Evolutionary conservation across 2,329 filamentous ascomycete genomes (phyloP).

Genomic region (Penicillium decumbens): DNA sequence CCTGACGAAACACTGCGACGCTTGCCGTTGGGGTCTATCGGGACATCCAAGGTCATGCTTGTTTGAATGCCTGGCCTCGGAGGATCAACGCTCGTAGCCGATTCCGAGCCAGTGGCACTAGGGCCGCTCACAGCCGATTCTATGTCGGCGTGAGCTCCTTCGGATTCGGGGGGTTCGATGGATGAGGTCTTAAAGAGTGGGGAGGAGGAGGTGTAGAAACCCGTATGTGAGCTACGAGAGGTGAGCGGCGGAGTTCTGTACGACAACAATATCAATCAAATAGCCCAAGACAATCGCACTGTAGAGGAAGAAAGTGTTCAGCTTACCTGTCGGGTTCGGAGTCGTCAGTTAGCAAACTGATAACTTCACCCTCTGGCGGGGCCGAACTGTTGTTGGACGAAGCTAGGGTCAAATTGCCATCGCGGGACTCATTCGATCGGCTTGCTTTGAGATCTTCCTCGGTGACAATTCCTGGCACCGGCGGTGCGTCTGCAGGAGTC

Average conservation of each 20-base stretch:
- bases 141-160: conserved; percentile 24
- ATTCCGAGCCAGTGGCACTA: conserved; percentile 37
- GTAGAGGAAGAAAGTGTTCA: background rate
- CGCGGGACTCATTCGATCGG: conserved; percentile 25
- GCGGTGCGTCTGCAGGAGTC: conserved; percentile 18
- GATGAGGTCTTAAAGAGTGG: conserved; percentile 59
- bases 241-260: conserved; percentile 47
- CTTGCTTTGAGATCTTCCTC: conserved; percentile 21
- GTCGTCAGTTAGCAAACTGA: conserved; percentile 34
- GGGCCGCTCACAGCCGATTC: conserved; percentile 28
- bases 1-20: conserved; percentile 65
- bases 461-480: conserved; percentile 21
- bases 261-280: conserved; percentile 18
- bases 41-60: conserved; percentile 29
- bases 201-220: conserved; percentile 65
- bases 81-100: conserved; percentile 39
- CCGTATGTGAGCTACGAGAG: conserved; percentile 61
- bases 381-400: conserved; percentile 23
- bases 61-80: conserved; percentile 27
- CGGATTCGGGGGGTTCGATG: conserved; percentile 39
- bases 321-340: conserved; percentile 42
- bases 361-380: conserved; percentile 21
- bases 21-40: conserved; percentile 36
- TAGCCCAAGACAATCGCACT: background rate
- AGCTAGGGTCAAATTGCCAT: conserved; percentile 20